phyloP scores from a whole-genome alignment of 495 filamentous ascomycete species.

The Ramalina intermedia region DNA sequence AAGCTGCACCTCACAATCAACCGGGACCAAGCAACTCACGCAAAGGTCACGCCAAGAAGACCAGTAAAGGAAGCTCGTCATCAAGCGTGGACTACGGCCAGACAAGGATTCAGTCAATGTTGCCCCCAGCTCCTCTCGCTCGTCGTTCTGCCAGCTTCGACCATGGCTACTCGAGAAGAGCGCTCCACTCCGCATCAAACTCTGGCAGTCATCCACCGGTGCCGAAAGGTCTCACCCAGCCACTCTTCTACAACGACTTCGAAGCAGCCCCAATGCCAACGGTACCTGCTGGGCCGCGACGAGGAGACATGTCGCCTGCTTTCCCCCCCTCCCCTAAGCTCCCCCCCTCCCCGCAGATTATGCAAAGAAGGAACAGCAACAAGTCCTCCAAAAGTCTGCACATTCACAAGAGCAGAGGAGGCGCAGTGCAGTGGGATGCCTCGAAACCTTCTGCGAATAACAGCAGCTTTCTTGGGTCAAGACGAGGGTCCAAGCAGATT shows the following conservation, averaged over 20 bases:
- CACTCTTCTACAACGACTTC: slow-evolving; percentile 38
- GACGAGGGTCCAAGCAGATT: slow-evolving; percentile 2
- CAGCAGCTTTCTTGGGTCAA: not conserved
- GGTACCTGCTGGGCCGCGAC: slow-evolving; percentile 64
- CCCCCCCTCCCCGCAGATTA: slow-evolving; percentile 8
- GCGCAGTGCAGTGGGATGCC: slow-evolving; percentile 1
- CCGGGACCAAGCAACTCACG: slow-evolving; percentile 3
- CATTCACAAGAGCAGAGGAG: not conserved
- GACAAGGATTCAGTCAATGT: slow-evolving; percentile 28
- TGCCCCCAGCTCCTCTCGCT: slow-evolving; percentile 32
- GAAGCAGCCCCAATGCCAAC: slow-evolving; percentile 85
- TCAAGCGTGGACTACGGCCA: slow-evolving; percentile 46
- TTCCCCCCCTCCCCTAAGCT: too few species aligned
- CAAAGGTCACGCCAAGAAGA: slow-evolving; percentile 28
- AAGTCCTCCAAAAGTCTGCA: slow-evolving; percentile 43
- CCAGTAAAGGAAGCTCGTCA: slow-evolving; percentile 59
- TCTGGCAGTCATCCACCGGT: slow-evolving; percentile 2
- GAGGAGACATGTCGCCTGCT: slow-evolving; percentile 6
- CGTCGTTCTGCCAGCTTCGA: slow-evolving; percentile 70
- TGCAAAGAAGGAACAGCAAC: slow-evolving; percentile 45
- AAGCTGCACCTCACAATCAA: slow-evolving; percentile 22
- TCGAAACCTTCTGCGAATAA: not conserved
- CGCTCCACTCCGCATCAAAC: slow-evolving; percentile 4
- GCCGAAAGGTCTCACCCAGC: slow-evolving; percentile 15
- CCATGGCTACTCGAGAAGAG: slow-evolving; percentile 32